Evolutionary conservation across 2,329 filamentous ascomycete species (phyloP).

Genomic region (Ophiostoma himal-ulmi): DNA sequence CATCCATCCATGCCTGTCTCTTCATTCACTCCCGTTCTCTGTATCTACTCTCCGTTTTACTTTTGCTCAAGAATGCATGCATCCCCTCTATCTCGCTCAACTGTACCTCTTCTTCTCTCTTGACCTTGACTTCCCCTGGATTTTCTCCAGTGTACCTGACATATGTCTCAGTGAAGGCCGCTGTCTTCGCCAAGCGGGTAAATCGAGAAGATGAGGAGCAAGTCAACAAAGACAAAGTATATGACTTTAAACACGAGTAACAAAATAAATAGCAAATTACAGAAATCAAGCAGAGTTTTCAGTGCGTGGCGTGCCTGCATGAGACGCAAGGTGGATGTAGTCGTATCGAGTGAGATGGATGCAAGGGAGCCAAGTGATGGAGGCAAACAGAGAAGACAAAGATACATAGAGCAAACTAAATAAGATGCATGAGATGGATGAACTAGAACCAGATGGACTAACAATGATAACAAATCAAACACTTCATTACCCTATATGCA

Average conservation of each 20-base stretch:
- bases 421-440: neutral
- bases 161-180: conserved; percentile 8
- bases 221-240: neutral
- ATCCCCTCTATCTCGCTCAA: neutral
- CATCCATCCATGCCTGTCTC: neutral
- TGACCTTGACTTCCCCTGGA: neutral
- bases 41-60: no score
- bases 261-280: neutral
- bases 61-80: neutral
- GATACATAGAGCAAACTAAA: neutral
- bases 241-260: neutral
- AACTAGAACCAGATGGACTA: no score
- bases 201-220: neutral
- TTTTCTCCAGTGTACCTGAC: conserved; percentile 13
- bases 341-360: neutral
- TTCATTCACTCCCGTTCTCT: no score
- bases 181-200: neutral
- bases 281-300: neutral
- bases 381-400: neutral
- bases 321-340: conserved; percentile 6
- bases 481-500: neutral
- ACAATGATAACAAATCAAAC: conserved; percentile 1
- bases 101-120: neutral
- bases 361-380: conserved; percentile 3
- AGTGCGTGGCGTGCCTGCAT: conserved; percentile 5